Conservation (phyloP, 2,329 filamentous ascomycete species). For the Aureobasidium mangrovei region DNA sequence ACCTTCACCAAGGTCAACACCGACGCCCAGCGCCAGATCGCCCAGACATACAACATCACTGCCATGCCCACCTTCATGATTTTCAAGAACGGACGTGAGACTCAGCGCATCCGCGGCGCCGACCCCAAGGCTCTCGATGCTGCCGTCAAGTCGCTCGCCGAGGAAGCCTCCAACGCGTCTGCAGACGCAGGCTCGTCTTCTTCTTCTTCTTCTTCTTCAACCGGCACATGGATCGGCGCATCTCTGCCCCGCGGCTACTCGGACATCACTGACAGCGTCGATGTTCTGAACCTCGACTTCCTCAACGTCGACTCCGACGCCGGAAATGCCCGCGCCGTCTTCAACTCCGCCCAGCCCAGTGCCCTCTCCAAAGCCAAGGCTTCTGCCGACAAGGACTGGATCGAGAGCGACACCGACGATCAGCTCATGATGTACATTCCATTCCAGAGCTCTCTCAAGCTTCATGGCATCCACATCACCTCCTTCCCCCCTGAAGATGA, state of each 20-base stretch:
- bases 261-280: slow-evolving; percentile 76
- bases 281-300: slow-evolving; percentile 71
- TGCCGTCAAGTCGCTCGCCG: slow-evolving; percentile 61
- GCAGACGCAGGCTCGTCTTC: slow-evolving; percentile 24
- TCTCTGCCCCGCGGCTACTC: slow-evolving; percentile 68
- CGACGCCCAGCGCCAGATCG: slow-evolving; percentile 66
- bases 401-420: slow-evolving; percentile 94
- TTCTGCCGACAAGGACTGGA: slow-evolving; percentile 61
- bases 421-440: slow-evolving; percentile 90
- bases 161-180: slow-evolving; percentile 41
- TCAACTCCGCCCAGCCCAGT: slow-evolving; percentile 60
- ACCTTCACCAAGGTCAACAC: slow-evolving; percentile 84
- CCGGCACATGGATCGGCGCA: slow-evolving; percentile 61
- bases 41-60: slow-evolving; percentile 62
- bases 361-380: slow-evolving; percentile 51
- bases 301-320: slow-evolving; percentile 76
- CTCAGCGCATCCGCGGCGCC: slow-evolving; percentile 48
- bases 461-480: slow-evolving; percentile 81
- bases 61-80: slow-evolving; percentile 89
- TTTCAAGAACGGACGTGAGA: slow-evolving; percentile 34
- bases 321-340: slow-evolving; percentile 63
- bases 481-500: slow-evolving; percentile 60
- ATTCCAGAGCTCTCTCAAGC: slow-evolving; percentile 78
- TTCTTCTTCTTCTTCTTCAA: slow-evolving; percentile 32
- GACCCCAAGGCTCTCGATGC: slow-evolving; percentile 61